Evolutionary conservation across 2,329 filamentous ascomycete species (phyloP).

Genomic region (Chaetothyriales sp.): DNA sequence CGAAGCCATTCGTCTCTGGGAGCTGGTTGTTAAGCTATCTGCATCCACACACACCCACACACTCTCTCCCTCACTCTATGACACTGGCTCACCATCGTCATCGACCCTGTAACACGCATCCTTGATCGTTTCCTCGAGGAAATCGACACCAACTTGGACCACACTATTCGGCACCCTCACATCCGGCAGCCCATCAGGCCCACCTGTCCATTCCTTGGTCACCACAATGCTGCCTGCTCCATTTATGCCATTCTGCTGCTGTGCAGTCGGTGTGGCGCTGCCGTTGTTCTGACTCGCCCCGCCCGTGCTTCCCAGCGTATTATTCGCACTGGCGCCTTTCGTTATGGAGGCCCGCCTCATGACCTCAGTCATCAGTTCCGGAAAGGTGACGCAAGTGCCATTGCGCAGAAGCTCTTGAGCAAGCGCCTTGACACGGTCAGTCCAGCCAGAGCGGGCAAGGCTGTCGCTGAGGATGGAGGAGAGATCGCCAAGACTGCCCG

Average conservation of each 20-base stretch:
- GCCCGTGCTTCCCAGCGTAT: constrained; percentile 10
- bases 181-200: constrained; percentile 25
- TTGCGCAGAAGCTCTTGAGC: constrained; percentile 43
- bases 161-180: constrained; percentile 37
- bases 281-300: constrained; percentile 7
- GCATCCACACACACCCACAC: too few relatives aligned
- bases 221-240: constrained; percentile 21
- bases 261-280: constrained; percentile 4
- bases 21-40: too few relatives aligned
- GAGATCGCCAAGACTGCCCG: constrained; percentile 41
- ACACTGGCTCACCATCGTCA: not conserved
- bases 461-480: constrained; percentile 41
- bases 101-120: constrained; percentile 18
- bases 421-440: constrained; percentile 40
- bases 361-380: constrained; percentile 42
- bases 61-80: not conserved
- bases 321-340: constrained; percentile 21
- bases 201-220: constrained; percentile 24
- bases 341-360: constrained; percentile 31
- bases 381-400: constrained; percentile 43
- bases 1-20: too few relatives aligned
- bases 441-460: constrained; percentile 46
- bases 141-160: constrained; percentile 37
- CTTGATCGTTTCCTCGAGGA: constrained; percentile 39
- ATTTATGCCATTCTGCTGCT: constrained; percentile 3